phyloP scores from a whole-genome alignment of 2,329 filamentous ascomycete species.

The Fusarium subglutinans region DNA sequence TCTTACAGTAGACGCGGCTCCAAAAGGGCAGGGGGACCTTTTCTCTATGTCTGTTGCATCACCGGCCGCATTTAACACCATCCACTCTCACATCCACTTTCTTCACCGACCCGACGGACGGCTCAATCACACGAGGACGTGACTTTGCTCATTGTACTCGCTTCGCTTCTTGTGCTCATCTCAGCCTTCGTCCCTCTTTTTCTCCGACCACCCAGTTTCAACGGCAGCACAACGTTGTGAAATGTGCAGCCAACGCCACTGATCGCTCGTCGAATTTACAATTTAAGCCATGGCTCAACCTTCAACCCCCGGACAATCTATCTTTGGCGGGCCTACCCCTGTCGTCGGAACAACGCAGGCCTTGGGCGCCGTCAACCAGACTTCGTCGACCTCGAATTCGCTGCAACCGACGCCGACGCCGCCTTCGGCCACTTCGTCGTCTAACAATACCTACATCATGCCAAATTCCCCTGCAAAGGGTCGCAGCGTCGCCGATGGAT shows the following conservation, averaged over 20 bases:
- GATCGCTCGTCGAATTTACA: slow-evolving; percentile 25
- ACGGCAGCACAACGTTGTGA: slow-evolving; percentile 24
- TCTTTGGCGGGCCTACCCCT: slow-evolving; percentile 57
- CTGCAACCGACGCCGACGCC: slow-evolving; percentile 39
- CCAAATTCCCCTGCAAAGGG: slow-evolving; percentile 81
- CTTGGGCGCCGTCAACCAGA: slow-evolving; percentile 38
- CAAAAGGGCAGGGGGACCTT: slow-evolving; percentile 31
- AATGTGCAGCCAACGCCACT: slow-evolving; percentile 38
- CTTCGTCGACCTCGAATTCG: slow-evolving; percentile 41
- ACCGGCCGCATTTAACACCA: slow-evolving; percentile 31
- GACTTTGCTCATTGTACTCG: not conserved
- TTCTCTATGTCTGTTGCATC: slow-evolving; percentile 19
- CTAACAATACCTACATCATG: slow-evolving; percentile 91
- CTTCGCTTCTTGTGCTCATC: not conserved
- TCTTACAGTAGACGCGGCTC: slow-evolving; percentile 16
- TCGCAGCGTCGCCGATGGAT: slow-evolving; percentile 73
- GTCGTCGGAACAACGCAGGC: slow-evolving; percentile 41
- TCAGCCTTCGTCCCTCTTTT: not conserved
- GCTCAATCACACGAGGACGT: slow-evolving; percentile 18
- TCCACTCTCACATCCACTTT: slow-evolving; percentile 25
- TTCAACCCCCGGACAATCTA: slow-evolving; percentile 58
- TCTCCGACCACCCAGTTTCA: not conserved
- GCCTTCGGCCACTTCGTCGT: slow-evolving; percentile 51
- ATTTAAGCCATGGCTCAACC: slow-evolving; percentile 54
- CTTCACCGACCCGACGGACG: slow-evolving; percentile 37